Evolutionary conservation across 805 yeast species (phyloP).

Genomic region (Lachancea sp.): DNA sequence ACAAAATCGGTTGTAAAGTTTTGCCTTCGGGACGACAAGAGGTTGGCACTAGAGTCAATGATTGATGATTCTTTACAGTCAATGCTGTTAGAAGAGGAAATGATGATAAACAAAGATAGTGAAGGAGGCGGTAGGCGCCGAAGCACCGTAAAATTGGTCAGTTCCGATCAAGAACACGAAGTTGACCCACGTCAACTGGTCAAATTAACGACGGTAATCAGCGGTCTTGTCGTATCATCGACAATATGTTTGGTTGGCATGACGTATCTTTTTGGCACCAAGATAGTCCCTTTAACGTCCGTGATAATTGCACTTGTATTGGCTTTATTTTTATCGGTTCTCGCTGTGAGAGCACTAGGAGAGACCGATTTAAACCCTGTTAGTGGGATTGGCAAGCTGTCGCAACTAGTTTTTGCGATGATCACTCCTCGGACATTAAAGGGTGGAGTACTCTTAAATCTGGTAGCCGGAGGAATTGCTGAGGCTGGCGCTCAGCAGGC

Average conservation of each 20-base stretch:
- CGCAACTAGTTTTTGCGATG: conserved; percentile 82
- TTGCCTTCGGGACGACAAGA: conserved; percentile 22
- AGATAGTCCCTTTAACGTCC: conserved; percentile 63
- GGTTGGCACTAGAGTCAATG: conserved; percentile 17
- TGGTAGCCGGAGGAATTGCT: conserved; percentile 94
- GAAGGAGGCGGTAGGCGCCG: conserved; percentile 13
- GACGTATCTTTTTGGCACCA: conserved; percentile 57
- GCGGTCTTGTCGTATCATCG: conserved; percentile 63
- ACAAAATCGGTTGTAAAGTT: conserved; percentile 36
- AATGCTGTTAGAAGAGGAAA: conserved; percentile 30
- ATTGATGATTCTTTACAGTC: conserved; percentile 31
- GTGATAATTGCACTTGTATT: conserved; percentile 60
- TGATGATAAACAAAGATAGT: conserved; percentile 22
- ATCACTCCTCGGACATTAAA: conserved; percentile 70
- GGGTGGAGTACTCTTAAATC: conserved; percentile 73
- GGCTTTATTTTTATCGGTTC: conserved; percentile 71
- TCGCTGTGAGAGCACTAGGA: conserved; percentile 91
- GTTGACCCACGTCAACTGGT: conserved; percentile 46
- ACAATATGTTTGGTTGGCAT: conserved; percentile 61
- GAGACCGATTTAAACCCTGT: conserved; percentile 97
- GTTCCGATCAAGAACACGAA: conserved; percentile 32
- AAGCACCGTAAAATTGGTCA: conserved; percentile 28
- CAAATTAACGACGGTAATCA: conserved; percentile 40
- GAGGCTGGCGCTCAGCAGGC: conserved; percentile 99
- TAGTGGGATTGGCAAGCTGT: conserved; percentile 90